phyloP scores from a whole-genome alignment of 306 rosid genomes.

The Pterocarpus macrocarpus region DNA sequence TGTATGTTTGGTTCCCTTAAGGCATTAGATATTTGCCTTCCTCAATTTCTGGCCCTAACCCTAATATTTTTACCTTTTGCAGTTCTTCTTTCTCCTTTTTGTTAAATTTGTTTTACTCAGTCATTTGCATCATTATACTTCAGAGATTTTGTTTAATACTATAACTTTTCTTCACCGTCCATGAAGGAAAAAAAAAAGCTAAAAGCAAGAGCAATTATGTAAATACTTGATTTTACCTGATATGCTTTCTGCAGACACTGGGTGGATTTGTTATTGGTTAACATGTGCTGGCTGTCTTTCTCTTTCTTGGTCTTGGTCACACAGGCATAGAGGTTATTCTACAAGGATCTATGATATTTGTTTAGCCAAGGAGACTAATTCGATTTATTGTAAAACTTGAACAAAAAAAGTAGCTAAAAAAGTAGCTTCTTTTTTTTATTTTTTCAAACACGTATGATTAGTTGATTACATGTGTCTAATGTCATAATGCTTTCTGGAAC shows the following conservation, averaged over 20 bases:
- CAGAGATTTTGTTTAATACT: constrained; percentile 21
- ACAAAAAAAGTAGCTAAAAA: neutral
- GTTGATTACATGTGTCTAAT: constrained; percentile 34
- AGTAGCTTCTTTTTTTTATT: neutral
- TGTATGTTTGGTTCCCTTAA: constrained; percentile 36
- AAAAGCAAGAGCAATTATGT: constrained; percentile 23
- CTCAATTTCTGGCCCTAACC: constrained; percentile 21
- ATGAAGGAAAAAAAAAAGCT: constrained; percentile 1
- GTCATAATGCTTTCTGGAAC: constrained; percentile 52
- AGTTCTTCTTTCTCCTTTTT: neutral
- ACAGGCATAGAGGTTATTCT: constrained; percentile 33
- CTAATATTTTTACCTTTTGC: constrained; percentile 21
- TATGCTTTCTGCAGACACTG: neutral
- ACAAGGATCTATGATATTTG: constrained; percentile 25
- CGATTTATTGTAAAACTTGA: constrained; percentile 28
- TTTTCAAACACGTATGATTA: neutral
- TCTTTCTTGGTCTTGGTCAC: constrained; percentile 29
- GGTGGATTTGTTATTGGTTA: constrained; percentile 23
- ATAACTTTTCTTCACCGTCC: neutral
- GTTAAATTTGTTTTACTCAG: neutral
- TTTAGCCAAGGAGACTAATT: constrained; percentile 24
- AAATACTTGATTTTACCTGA: constrained; percentile 10
- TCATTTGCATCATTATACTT: neutral
- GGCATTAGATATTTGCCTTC: constrained; percentile 25
- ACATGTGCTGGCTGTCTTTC: constrained; percentile 21